Base-by-base conservation (phyloP, 1,284 basidiomycete species). In the Ganoderma lingzhi region DNA sequence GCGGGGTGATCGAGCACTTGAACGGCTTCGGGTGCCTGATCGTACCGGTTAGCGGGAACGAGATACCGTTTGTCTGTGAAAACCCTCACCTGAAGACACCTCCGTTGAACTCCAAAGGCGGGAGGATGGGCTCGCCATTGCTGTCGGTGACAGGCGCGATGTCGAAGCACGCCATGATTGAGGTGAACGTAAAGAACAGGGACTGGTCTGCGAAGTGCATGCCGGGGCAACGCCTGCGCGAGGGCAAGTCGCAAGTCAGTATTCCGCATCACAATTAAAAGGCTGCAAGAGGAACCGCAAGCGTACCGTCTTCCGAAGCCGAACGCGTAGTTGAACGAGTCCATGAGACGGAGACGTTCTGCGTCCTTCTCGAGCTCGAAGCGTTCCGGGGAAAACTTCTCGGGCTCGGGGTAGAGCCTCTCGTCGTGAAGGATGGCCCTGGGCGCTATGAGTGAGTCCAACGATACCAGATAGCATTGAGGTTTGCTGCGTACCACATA, bases 141-240 rank as follows among this genome's bases (percentile, higher is more conserved):
- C 76, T 76, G 65, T 82, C 80, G 0, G 74, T 65, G 1, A 77
- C 76, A 62, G 81, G 81, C 14, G 71, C 70, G 56, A 84, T 79
- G 58, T 82, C 74, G 70, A 83, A 84, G 10, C 75, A 74, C 1
- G 80, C 74, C 12, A 84, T 61, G 12, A 84, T 70, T 3, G 79
- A 80, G 0, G 81, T 81, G 14, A 80, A 63, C 5, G 79, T 73
- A 28, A 84, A 75, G 79, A 80, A 83, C 19, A 84, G 56, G 17
- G 80, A 71, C 6, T 80, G 77, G 45, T 75, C 69, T 0, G 82
- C 82, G 64, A 84, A 77, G 65, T 81, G 76, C 19, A 77, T 66
- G 8, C 82, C 83, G 0, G 82, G 79, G 66, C 82, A 83, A 14
- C 81, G 75, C 76, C 82, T 77, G 67, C 32, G 37, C 32, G 37